A percentile compares a stretch with the other conserved stretches of the same genome.
phyloP scores from a whole-genome alignment of 805 yeast genomes.

The Candida saitoana region DNA sequence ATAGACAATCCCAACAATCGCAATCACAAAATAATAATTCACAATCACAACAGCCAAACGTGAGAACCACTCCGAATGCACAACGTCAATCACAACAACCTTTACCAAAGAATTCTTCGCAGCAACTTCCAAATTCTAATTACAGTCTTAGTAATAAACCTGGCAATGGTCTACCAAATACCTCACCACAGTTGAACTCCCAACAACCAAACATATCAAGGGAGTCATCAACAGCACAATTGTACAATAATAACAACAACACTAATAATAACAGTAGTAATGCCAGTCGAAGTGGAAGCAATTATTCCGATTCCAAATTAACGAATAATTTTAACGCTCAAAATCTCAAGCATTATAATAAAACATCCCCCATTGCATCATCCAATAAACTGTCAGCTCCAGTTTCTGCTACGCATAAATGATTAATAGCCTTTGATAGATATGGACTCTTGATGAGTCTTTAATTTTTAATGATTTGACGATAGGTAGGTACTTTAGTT shows the following conservation, averaged over 20 bases:
- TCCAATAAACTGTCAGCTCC: slow-evolving; percentile 4
- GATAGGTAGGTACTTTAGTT: neutral
- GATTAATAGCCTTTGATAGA: neutral
- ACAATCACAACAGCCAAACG: slow-evolving; percentile 6
- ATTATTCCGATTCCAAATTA: slow-evolving; percentile 4
- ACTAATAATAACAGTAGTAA: neutral
- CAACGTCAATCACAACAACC: slow-evolving; percentile 7
- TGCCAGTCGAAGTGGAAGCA: slow-evolving; percentile 3
- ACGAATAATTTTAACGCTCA: slow-evolving; percentile 6
- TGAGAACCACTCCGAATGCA: slow-evolving; percentile 3
- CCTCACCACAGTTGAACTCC: slow-evolving; percentile 2
- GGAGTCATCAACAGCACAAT: slow-evolving; percentile 1
- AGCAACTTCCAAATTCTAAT: slow-evolving; percentile 3
- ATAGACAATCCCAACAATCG: slow-evolving; percentile 9
- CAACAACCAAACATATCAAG: neutral
- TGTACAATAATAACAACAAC: slow-evolving; percentile 3
- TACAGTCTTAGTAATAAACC: neutral
- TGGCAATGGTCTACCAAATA: neutral
- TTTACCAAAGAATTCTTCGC: neutral
- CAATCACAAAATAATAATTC: slow-evolving; percentile 6
- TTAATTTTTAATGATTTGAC: slow-evolving; percentile 2
- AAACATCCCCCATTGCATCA: slow-evolving; percentile 5
- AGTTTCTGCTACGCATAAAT: slow-evolving; percentile 1
- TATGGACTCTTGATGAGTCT: slow-evolving; percentile 3
- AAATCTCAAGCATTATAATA: slow-evolving; percentile 5